These are phyloP conservation scores for Eucalyptus polybractea DNA, from an alignment of 345 rosid genomes.

Conservation along the genomic window DNA sequence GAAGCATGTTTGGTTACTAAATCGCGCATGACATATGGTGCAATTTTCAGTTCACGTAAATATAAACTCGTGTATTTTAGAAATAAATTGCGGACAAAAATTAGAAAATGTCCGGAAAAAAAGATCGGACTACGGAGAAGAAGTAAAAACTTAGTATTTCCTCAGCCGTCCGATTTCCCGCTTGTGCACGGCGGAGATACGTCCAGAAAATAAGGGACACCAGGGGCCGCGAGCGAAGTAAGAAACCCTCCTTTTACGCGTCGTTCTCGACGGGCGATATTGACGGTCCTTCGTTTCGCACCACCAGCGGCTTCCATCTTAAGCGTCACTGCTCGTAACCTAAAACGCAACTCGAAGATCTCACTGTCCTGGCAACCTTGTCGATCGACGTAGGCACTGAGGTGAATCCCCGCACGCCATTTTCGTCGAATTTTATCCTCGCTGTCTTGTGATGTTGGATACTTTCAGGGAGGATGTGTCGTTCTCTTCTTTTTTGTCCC, in stretches of 20 bases:
- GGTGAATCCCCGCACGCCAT: not conserved
- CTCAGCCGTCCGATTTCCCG: not conserved
- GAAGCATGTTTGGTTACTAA: not conserved
- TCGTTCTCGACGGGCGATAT: not conserved
- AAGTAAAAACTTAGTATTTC: not conserved
- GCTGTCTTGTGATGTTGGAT: not conserved
- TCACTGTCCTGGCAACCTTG: not conserved
- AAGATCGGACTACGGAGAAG: not conserved
- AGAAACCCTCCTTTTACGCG: not conserved
- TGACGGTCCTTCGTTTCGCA: not conserved
- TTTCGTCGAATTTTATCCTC: not conserved
- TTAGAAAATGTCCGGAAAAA: not conserved
- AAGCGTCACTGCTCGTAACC: not conserved
- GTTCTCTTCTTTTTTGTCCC: not conserved
- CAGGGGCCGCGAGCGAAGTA: not conserved
- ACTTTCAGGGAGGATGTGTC: not conserved
- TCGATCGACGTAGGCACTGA: not conserved
- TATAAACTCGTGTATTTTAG: not conserved
- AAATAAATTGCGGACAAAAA: not conserved
- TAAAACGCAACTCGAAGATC: not conserved
- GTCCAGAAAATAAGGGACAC: not conserved
- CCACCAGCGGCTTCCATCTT: not conserved
- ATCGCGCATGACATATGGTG: no score
- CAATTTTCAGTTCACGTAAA: not conserved
- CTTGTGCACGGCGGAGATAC: not conserved